These are phyloP conservation scores for Leavenworthia alabamica DNA, from an alignment of 345 rosid species.

Conservation along the genomic window DNA sequence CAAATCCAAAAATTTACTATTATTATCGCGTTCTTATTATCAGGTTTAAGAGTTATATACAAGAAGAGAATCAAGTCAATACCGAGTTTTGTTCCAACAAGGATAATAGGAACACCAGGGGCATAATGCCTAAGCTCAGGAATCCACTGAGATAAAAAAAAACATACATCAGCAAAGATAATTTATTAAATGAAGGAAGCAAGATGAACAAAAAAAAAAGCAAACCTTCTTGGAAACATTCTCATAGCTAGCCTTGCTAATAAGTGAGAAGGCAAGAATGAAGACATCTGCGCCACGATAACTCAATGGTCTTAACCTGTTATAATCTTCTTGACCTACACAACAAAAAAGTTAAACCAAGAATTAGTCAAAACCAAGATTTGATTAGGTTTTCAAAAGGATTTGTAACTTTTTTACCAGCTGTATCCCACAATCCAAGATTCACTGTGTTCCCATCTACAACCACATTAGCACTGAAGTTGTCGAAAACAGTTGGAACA, in stretches of 20 bases:
- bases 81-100: conserved; percentile 92
- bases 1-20: conserved; percentile 7
- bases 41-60: background rate
- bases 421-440: conserved; percentile 93
- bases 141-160: conserved; percentile 64
- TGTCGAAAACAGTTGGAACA: conserved; percentile 95
- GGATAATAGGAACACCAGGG: conserved; percentile 78
- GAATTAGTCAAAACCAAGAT: background rate
- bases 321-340: conserved; percentile 93
- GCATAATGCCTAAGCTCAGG: conserved; percentile 91
- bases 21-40: background rate
- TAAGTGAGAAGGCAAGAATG: conserved; percentile 92
- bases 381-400: background rate
- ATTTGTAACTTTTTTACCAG: conserved; percentile 60
- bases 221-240: conserved; percentile 85
- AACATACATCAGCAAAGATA: background rate
- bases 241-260: conserved; percentile 99
- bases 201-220: background rate
- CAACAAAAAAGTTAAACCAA: conserved; percentile 15
- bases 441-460: conserved; percentile 92
- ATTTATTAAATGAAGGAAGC: background rate
- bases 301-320: conserved; percentile 83
- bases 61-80: background rate
- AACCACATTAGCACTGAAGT: conserved; percentile 96
- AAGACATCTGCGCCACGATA: conserved; percentile 95